Evolutionary conservation across 2,329 filamentous ascomycete genomes (phyloP).

Genomic region (Cladophialophora bantiana): DNA sequence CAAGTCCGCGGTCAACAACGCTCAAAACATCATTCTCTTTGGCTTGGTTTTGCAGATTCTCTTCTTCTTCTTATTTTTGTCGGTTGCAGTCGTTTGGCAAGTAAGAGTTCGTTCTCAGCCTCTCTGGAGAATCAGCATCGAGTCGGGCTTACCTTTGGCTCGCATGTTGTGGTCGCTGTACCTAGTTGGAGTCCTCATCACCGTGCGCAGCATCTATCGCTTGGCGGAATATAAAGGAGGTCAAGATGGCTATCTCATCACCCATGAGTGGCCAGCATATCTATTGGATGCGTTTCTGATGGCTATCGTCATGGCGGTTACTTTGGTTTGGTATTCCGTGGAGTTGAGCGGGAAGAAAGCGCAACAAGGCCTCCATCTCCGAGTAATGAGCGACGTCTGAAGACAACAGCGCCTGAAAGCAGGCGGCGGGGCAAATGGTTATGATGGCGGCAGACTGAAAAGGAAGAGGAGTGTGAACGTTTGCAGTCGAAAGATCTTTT

Average conservation of each 20-base stretch:
- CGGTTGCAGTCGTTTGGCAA: conserved; percentile 60
- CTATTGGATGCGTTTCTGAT: conserved; percentile 46
- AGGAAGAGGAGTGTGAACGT: too few relatives aligned
- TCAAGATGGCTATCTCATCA: conserved; percentile 43
- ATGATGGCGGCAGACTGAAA: too few relatives aligned
- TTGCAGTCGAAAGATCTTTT: too few relatives aligned
- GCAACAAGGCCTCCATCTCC: too few relatives aligned
- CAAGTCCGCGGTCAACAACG: conserved; percentile 38
- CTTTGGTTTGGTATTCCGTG: too few relatives aligned
- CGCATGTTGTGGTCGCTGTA: conserved; percentile 43
- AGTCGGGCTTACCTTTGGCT: conserved; percentile 4
- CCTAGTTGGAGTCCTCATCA: conserved; percentile 39
- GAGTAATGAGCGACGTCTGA: too few relatives aligned
- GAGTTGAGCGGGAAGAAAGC: too few relatives aligned
- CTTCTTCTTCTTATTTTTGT: conserved; percentile 59
- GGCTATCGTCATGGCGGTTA: conserved; percentile 26
- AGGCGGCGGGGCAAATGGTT: too few relatives aligned
- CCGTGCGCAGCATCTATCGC: conserved; percentile 43
- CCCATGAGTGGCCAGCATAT: conserved; percentile 45
- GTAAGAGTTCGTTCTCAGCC: conserved; percentile 7
- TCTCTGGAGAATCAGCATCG: conserved; percentile 1
- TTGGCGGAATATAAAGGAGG: conserved; percentile 45
- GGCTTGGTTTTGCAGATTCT: conserved; percentile 59
- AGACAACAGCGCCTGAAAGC: too few relatives aligned
- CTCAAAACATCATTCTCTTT: conserved; percentile 54